Conservation (phyloP, 176 grass and related monocot genomes). For the Zoysia pacifica region DNA sequence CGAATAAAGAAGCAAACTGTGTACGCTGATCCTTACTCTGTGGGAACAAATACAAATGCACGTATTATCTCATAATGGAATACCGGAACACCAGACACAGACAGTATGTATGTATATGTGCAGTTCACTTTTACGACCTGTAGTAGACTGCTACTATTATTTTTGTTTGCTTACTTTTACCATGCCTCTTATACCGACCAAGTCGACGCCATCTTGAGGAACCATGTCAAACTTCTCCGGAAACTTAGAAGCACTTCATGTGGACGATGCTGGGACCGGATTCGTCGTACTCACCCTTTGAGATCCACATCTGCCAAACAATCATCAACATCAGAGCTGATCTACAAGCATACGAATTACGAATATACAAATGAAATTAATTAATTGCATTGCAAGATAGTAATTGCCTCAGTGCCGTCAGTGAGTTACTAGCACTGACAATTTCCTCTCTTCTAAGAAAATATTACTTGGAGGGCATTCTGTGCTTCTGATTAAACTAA, state of each 20-base stretch:
- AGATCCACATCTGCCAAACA: conserved; percentile 79
- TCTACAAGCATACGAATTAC: not conserved
- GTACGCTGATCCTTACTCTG: not conserved
- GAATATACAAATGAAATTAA: not conserved
- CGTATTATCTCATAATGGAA: not conserved
- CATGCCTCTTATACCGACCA: not conserved
- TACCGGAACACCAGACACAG: not conserved
- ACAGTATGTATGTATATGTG: not conserved
- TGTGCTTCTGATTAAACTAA: not conserved
- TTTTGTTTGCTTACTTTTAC: not conserved
- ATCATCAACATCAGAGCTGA: not conserved
- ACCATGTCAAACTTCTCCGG: not conserved
- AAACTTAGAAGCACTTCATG: conserved; percentile 77
- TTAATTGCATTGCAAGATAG: not conserved
- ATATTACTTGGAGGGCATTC: not conserved
- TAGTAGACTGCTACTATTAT: not conserved
- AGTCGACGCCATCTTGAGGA: too few species aligned
- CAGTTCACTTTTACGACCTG: not conserved
- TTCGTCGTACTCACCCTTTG: conserved; percentile 83
- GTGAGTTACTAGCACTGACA: not conserved
- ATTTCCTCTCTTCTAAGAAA: not conserved
- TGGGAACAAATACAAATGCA: not conserved
- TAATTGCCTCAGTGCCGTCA: not conserved
- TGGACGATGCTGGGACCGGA: conserved; percentile 71
- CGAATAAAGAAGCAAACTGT: not conserved